Evolutionary conservation across 495 filamentous ascomycete genomes (phyloP), one percentile per base, ranked within the genome.

Genomic region (Parathielavia hyrcaniae): DNA sequence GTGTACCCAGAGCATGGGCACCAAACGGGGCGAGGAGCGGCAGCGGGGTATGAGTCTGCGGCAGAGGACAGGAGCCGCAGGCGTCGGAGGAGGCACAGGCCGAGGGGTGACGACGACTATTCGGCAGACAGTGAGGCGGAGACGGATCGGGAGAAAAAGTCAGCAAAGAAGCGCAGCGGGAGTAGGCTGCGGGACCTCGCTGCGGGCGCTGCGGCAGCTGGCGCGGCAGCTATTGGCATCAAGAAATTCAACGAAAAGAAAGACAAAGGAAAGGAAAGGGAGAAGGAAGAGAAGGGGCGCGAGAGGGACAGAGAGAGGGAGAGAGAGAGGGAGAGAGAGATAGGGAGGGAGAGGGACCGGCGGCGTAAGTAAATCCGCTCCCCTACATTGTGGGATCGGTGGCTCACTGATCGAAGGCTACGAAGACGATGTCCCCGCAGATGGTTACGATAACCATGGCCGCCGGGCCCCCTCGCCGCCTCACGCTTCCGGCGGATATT

Each of bases 151-250:
- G 72, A 44, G 63, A 71, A 49, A 69, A 73, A 61, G 69, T 58
- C 70, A 69, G 60, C 72, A 45, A 83, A 81, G 76, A 78, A 80
- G 61, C 79, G 86, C 59, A 84, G 79, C 60, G 67, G 72, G 62
- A 88, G 86, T 52, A 79, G 78, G 54, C 77, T 85, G 40, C 78
- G 84, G 30, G 80, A 84, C 43, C 55, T 89, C n/a, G 85, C 86
- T 46, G 82, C 81, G 22, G 87, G 81, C 4, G 89, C 82, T 7
- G 75, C 86, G 30, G 87, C 81, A 32, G 85, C 87, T 23, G 85
- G 82, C 19, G 89, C 86, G 1, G 84, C 87, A 14, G 90, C 86
- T 6, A 78, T 91, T 59, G 88, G 87, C n/a, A 83, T 90, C 17
- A 86, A 82, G 58, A 86, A 90, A 67, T 83, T 80, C 48, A 80